These are phyloP conservation scores for Claviceps maximensis DNA, from an alignment of 2,329 filamentous ascomycete genomes.

Conservation along the genomic window DNA sequence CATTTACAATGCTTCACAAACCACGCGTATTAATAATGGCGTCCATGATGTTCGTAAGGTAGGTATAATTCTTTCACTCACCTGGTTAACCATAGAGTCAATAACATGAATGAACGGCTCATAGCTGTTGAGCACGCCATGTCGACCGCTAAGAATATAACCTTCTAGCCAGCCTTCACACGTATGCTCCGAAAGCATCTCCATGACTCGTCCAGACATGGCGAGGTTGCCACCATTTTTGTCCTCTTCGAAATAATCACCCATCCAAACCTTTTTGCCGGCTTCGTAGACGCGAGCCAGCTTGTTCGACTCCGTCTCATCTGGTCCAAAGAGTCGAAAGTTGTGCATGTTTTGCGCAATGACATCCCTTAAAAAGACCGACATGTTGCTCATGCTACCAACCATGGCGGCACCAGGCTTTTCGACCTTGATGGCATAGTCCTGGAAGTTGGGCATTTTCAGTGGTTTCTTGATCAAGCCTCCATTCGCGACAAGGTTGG, in stretches of 20 bases:
- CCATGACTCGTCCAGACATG: constrained; percentile 60
- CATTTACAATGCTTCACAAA: constrained; percentile 58
- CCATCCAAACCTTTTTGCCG: constrained; percentile 70
- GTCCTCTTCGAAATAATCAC: constrained; percentile 66
- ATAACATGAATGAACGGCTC: constrained; percentile 76
- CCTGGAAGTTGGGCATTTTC: constrained; percentile 53
- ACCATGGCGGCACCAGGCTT: constrained; percentile 42
- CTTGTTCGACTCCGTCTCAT: constrained; percentile 76
- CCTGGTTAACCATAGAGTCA: constrained; percentile 73
- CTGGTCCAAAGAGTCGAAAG: constrained; percentile 67
- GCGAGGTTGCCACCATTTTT: constrained; percentile 60
- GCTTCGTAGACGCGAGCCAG: constrained; percentile 57
- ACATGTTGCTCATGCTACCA: constrained; percentile 59
- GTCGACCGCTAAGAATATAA: constrained; percentile 60
- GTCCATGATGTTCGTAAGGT: background rate
- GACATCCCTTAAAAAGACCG: constrained; percentile 53
- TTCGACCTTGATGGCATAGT: constrained; percentile 51
- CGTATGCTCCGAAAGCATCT: constrained; percentile 73
- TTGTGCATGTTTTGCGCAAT: constrained; percentile 49
- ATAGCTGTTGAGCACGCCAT: constrained; percentile 68
- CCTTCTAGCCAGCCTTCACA: constrained; percentile 72
- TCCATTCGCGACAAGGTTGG: constrained; percentile 64
- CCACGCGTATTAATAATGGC: constrained; percentile 4
- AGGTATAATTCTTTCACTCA: constrained; percentile 14
- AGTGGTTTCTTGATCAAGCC: constrained; percentile 55